phyloP scores from a whole-genome alignment of 2,329 filamentous ascomycete species.

The Ophiosphaerella korrae region DNA sequence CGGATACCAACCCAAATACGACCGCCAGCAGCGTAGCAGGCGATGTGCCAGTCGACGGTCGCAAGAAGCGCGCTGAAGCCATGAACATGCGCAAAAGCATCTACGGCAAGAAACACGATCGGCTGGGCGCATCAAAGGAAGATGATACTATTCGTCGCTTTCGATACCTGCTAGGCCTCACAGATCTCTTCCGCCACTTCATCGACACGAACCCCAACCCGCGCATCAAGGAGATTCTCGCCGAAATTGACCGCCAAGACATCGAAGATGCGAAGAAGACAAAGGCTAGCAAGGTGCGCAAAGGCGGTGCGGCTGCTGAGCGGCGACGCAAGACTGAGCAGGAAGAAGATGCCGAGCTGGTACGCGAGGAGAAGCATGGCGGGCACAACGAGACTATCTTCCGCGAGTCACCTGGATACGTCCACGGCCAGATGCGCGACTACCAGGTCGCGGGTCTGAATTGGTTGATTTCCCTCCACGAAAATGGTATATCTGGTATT shows the following conservation, averaged over 20 bases:
- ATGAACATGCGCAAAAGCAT: constrained; percentile 90
- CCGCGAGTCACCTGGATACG: constrained; percentile 88
- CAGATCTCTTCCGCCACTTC: constrained; percentile 97
- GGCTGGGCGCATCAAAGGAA: constrained; percentile 92
- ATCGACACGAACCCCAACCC: constrained; percentile 98
- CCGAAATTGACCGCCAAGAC: constrained; percentile 93
- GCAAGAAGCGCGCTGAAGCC: constrained; percentile 83
- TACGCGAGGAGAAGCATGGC: constrained; percentile 85
- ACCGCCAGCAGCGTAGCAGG: constrained; percentile 84
- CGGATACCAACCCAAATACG: constrained; percentile 69
- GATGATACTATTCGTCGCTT: constrained; percentile 95
- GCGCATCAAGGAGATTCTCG: constrained; percentile 90
- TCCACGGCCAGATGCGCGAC: constrained; percentile 89
- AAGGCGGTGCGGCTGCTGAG: constrained; percentile 81
- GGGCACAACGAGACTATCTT: constrained; percentile 82
- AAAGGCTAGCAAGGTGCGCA: constrained; percentile 76
- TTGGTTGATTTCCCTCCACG: constrained; percentile 96
- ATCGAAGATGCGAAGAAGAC: constrained; percentile 69
- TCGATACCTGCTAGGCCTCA: constrained; percentile 90
- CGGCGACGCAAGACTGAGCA: constrained; percentile 89
- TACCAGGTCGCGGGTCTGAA: constrained; percentile 96
- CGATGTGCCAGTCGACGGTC: constrained; percentile 73
- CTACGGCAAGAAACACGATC: constrained; percentile 92
- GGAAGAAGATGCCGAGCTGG: constrained; percentile 90
- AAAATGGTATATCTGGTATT: constrained; percentile 98